Base-by-base conservation (phyloP, 805 yeast genomes). In the Jamesozyma lodderae region DNA sequence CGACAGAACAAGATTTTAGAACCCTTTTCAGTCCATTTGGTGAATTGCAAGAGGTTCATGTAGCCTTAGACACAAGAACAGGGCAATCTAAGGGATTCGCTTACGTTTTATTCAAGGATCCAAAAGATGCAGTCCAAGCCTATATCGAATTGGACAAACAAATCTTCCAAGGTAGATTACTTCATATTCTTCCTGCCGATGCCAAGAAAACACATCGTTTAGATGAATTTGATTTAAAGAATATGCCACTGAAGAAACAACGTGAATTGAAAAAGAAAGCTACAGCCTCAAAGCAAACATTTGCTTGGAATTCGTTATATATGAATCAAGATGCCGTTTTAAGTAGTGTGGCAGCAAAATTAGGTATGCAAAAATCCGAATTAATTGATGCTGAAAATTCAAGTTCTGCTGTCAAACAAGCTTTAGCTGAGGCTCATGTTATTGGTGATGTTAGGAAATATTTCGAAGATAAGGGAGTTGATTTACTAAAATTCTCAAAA, bases 401-500 rank as follows among this genome's bases (percentile, higher is more conserved):
- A 6, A 78, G 71, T 42, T 81, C 95, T 37, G 96, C 95, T 1
- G 97, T 92, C 11, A 85, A 88, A 57, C 97, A 88, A 62, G 97
- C 98, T 0, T 71, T 92, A 45, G 97, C 98, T 0, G 98, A 92
- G 64, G 94, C 96, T 2, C 92, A 87, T 54, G 95, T 88, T 14
- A 79, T 92, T 52, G 92, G 88, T 32, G 92, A 81, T 59, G 95
- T 92, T 10, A 75, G 95, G 53, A 75, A 76, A 49, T 92, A 78
- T 62, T 92, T 92, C 60, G 95, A 86, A 58, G 62, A 67, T 18
- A 80, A 80, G 55, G 94, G 95, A 25, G 84, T 92, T 31, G 96
- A 90, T 64, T 65, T 92, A 43, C 69, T 80, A 2, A 71, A 77
- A 25, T 90, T 92, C 55, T 64, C 64, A 35, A 68, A 69, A 43